A percentile compares a stretch with the other conserved stretches of the same genome.
These are phyloP conservation scores for Auricularia auricula-judae DNA, from an alignment of 768 basidiomycete species.

Conservation along the genomic window DNA sequence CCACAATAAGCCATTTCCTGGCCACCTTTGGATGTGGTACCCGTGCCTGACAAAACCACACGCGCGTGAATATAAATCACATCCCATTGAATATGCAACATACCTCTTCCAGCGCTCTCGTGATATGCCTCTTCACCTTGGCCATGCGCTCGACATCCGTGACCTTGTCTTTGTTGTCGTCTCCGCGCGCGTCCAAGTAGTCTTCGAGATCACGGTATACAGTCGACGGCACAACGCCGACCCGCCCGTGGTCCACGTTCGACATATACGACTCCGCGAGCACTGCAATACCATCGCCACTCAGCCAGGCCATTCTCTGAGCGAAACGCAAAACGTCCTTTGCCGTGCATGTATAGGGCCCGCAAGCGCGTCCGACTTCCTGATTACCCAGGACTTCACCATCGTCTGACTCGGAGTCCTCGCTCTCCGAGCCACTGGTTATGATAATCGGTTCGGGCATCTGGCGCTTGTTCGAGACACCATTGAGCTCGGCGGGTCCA, in stretches of 20 bases:
- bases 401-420: no score
- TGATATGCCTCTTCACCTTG: no score
- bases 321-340: not conserved
- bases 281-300: not conserved
- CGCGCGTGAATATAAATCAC: no score
- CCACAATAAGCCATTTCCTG: not conserved
- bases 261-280: not conserved
- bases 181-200: not conserved
- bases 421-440: no score
- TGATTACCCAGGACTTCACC: no score
- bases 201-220: not conserved
- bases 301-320: not conserved
- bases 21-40: not conserved
- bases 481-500: no score
- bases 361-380: no score
- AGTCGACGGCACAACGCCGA: not conserved
- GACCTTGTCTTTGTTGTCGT: no score
- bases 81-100: not conserved
- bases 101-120: not conserved
- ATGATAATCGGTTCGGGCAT: no score
- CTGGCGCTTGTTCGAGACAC: no score
- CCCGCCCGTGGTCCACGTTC: not conserved
- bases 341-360: not conserved
- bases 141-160: no score
- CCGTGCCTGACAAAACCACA: no score